These are phyloP conservation scores for Babesia divergens DNA, from an alignment of 169 alveolate species.

Conservation along the genomic window DNA sequence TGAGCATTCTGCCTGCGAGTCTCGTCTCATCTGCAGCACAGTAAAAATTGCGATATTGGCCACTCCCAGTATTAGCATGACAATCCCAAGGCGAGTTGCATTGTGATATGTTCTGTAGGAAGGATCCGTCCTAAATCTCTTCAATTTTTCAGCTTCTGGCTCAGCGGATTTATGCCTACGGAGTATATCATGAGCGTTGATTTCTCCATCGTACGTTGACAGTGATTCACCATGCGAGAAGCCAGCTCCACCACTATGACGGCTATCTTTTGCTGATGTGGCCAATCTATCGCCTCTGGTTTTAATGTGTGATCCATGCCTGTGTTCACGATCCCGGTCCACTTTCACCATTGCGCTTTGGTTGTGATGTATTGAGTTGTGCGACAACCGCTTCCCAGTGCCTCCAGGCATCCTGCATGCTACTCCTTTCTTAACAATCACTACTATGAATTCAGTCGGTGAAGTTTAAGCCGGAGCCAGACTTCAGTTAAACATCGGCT, in stretches of 20 bases:
- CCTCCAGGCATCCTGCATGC: not conserved
- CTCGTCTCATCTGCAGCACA: not conserved
- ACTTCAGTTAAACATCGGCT: no score
- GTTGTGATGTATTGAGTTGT: not conserved
- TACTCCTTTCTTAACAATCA: no score
- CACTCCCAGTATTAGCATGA: constrained; percentile 2
- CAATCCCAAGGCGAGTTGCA: not conserved
- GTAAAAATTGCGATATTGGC: not conserved
- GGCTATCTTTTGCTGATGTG: no score
- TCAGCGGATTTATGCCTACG: not conserved
- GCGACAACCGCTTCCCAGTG: not conserved
- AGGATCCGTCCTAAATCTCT: not conserved
- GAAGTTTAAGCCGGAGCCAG: no score
- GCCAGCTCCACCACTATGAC: no score
- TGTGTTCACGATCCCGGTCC: no score
- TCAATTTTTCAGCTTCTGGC: not conserved
- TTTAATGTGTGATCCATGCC: no score
- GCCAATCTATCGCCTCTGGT: no score
- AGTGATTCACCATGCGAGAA: no score
- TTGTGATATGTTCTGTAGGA: not conserved
- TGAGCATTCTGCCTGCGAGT: constrained; percentile 9
- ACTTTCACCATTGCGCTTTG: no score
- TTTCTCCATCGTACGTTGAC: constrained; percentile 12
- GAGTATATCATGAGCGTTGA: constrained; percentile 10
- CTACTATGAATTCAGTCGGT: no score